Base-by-base conservation (phyloP, 805 yeast genomes). In the Starmera dryadoides region DNA sequence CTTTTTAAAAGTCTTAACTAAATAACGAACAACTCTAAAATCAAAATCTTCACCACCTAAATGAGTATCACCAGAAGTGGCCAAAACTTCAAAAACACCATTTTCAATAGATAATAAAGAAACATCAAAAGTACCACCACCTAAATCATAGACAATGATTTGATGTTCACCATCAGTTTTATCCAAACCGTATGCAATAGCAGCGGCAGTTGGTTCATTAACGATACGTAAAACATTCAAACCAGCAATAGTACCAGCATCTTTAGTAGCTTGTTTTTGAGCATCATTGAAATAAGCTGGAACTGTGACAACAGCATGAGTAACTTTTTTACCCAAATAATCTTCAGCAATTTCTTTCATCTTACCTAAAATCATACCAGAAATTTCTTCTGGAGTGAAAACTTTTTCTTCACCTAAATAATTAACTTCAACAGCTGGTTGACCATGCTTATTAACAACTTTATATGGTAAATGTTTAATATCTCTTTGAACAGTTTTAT, bases 41-140 rank as follows among this genome's bases (percentile, higher is more conserved):
- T 87, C 96, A 55, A 87, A 87, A 70, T 87, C 96, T 73, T 87
- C 95, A 78, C 96, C 96, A 77, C 96, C 96, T 68, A 87, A 78
- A 66, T 87, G 96, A 47, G 96, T 87, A 64, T 87, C 95, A 82
- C 96, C 96, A 45, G 94, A 87, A 46, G 96, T 86, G 40, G 95
- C 89, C 68, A 83, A 77, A 41, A 86, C 96, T 70, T 86, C 95
- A 59, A 86, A 86, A 43, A 87, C 88, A 68, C 95, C 96, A 51
- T 81, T 85, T 60, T 87, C 95, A 60, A 86, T 86, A 32, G 93
- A 77, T 58, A 86, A 75, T 39, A 86, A 69, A 4, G 95, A 86
- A 19, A 86, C 96, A 79, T 86, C 96, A 51, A 86, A 88, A 50
- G 97, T 88, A 75, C 97, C 97, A 68, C 97, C 97, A 76, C 97